Base-by-base conservation (phyloP, 2,329 filamentous ascomycete species). In the Aspergillus viridinutans region DNA sequence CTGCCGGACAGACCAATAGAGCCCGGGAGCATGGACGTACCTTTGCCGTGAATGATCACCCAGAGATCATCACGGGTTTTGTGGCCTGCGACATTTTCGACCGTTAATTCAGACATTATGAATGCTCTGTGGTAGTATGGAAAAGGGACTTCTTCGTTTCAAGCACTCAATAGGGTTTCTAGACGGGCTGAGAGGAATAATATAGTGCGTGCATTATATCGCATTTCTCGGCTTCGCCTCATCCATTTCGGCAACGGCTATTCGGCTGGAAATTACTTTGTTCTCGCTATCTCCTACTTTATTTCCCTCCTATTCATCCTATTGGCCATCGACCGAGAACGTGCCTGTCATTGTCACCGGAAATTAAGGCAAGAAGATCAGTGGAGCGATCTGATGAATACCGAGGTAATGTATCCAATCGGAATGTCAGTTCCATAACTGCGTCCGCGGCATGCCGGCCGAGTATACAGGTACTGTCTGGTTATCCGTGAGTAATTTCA, bases 21-120 rank as follows among this genome's bases (percentile, higher is more conserved):
- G 21, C 4, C 23, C 3, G 23, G 23, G 4, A 43, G 43, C 21
- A 2, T 7, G 28, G 17, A n/a, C 49, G 52, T 69, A 82, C 81
- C 80, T 72, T 85, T 76, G 40, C 82, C 81, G 52, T 84, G 81
- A 29, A 86, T 78, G 23, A 78, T 72, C 64, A 85, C 76, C 83
- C 83, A 86, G 17, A 78, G 66, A 65, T 85, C 80, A 10, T 73
- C 68, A 12, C 70, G 69, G 5, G 63, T 76, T 49, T 77, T 82
- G 66, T 86, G 84, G 29, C 69, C 69, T 8, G 79, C 78, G 28
- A 86, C 64, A 23, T 75, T 70, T 20, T 68, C 60, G 42, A 62
- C 25, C 1, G 66, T 68, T 49, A 62, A 70, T 49, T 69, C 61
- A 17, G 54, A 56, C 49, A 67, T 45, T 40, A 7, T 25, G 21